A percentile compares a stretch with the other conserved stretches of the same genome.
These are phyloP conservation scores for Yamadazyma blattariae DNA, from an alignment of 1,139 yeast species.

Conservation along the genomic window DNA sequence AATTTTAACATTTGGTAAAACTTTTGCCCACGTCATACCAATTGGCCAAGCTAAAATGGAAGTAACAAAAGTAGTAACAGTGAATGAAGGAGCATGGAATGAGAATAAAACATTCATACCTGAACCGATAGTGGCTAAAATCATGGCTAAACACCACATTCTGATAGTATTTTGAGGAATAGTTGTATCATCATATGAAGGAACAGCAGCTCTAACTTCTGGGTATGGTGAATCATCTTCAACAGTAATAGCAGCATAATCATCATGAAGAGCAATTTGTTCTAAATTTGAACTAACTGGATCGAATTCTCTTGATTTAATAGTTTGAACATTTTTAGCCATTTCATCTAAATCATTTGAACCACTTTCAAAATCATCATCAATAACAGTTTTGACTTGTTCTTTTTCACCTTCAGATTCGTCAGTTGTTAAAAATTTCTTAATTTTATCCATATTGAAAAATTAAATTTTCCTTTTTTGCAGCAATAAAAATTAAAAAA, in stretches of 20 bases:
- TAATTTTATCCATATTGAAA: conserved; percentile 3
- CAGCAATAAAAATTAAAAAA: too few relatives aligned
- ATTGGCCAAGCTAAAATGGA: conserved; percentile 63
- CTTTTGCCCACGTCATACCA: conserved; percentile 39
- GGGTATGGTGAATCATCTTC: conserved; percentile 59
- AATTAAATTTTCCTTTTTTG: neutral
- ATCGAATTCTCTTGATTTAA: conserved; percentile 35
- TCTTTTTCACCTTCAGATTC: conserved; percentile 4
- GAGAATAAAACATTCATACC: conserved; percentile 61
- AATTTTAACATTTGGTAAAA: conserved; percentile 43
- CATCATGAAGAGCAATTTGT: conserved; percentile 30
- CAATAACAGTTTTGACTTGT: neutral
- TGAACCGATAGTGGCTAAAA: conserved; percentile 58
- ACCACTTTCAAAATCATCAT: conserved; percentile 20
- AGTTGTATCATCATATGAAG: conserved; percentile 53
- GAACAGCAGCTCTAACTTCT: conserved; percentile 70
- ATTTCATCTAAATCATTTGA: conserved; percentile 14
- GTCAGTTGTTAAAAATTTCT: conserved; percentile 1
- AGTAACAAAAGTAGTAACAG: conserved; percentile 53
- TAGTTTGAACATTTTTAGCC: conserved; percentile 20
- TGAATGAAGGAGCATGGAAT: conserved; percentile 55
- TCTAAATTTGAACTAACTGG: conserved; percentile 31
- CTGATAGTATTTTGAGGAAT: conserved; percentile 61
- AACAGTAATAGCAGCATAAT: conserved; percentile 40
- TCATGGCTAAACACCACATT: conserved; percentile 55